Evolutionary conservation across 2,329 filamentous ascomycete genomes (phyloP).

Genomic region (Ophiostoma sp.): DNA sequence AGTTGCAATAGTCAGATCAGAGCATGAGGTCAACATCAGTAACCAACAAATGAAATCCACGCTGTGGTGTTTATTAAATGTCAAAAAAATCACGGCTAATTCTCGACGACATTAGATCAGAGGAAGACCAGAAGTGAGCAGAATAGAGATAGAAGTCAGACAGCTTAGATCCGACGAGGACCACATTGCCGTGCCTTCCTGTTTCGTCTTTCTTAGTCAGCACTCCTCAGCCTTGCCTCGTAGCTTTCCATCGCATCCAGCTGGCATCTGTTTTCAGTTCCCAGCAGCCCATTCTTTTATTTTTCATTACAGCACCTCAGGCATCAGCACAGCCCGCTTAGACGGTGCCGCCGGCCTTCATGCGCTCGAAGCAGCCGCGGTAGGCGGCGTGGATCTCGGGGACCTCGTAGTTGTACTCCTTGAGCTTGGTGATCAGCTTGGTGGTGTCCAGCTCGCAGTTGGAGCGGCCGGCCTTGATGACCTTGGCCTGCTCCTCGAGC

Average conservation of each 20-base stretch:
- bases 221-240: not conserved
- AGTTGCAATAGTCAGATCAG: too few species aligned
- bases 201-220: not conserved
- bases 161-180: not conserved
- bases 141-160: not conserved
- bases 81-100: conserved; percentile 17
- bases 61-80: conserved; percentile 21
- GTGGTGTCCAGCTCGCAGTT: conserved; percentile 61
- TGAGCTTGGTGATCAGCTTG: conserved; percentile 56
- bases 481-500: conserved; percentile 60
- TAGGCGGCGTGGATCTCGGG: conserved; percentile 61
- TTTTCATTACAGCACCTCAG: not conserved
- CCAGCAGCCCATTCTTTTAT: not conserved
- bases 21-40: not conserved
- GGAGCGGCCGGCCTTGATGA: conserved; percentile 61
- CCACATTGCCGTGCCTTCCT: not conserved
- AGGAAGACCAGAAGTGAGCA: not conserved
- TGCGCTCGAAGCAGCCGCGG: conserved; percentile 56
- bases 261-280: conserved; percentile 5
- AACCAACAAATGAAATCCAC: conserved; percentile 17
- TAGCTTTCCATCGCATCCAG: not conserved
- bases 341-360: conserved; percentile 52
- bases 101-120: conserved; percentile 12
- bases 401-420: conserved; percentile 53
- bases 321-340: conserved; percentile 32